A percentile compares a stretch with the other conserved stretches of the same genome.
Conservation (phyloP, 2,329 filamentous ascomycete species). For the Tolypocladium guangdongense region DNA sequence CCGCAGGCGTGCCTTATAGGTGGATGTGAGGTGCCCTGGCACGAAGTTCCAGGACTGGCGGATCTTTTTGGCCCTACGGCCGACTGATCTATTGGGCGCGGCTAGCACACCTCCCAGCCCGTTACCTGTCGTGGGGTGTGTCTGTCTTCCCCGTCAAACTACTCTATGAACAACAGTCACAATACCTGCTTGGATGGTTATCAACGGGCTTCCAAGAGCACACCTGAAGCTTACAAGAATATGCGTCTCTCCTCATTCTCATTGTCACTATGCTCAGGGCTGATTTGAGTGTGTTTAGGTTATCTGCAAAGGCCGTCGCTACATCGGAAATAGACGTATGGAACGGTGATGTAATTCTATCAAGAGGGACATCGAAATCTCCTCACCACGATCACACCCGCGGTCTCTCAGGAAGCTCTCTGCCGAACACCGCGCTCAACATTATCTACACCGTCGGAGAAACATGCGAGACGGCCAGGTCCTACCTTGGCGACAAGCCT, state of each 20-base stretch:
- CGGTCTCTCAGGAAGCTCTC: slow-evolving; percentile 34
- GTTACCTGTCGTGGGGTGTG: too few species aligned
- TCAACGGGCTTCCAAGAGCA: slow-evolving; percentile 69
- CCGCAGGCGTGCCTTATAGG: too few species aligned
- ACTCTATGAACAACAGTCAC: slow-evolving; percentile 91
- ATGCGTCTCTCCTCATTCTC: slow-evolving; percentile 42
- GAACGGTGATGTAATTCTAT: slow-evolving; percentile 52
- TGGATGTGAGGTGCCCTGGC: too few species aligned
- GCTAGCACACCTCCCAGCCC: too few species aligned
- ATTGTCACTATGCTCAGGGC: too few species aligned
- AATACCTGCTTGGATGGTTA: slow-evolving; percentile 89
- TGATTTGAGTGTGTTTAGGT: slow-evolving; percentile 33
- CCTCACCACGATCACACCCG: slow-evolving; percentile 32
- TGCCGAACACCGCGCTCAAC: slow-evolving; percentile 32
- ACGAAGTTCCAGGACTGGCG: too few species aligned
- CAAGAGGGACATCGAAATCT: slow-evolving; percentile 23
- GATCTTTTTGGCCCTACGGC: too few species aligned
- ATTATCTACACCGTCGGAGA: slow-evolving; percentile 25
- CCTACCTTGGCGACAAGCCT: slow-evolving; percentile 18
- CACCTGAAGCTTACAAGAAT: slow-evolving; percentile 66
- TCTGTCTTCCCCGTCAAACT: too few species aligned
- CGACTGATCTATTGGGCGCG: too few species aligned
- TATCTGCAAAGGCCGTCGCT: slow-evolving; percentile 68
- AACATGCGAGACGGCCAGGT: slow-evolving; percentile 12
- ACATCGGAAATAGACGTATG: slow-evolving; percentile 93